Conservation (phyloP, 805 yeast genomes). For the Saccharomycopsis oosterbeekiorum region DNA sequence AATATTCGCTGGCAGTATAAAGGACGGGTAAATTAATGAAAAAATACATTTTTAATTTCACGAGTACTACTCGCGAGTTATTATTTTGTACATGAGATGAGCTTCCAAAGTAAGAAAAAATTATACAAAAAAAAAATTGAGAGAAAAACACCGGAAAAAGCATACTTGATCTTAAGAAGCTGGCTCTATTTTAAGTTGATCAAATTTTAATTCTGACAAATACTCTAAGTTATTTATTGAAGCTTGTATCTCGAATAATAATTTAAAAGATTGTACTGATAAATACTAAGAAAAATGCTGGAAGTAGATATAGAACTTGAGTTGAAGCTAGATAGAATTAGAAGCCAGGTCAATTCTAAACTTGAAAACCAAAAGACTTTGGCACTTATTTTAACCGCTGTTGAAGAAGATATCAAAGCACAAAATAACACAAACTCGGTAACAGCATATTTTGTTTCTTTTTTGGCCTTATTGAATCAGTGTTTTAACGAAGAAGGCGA, state of each 20-base stretch:
- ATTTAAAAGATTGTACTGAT: not conserved
- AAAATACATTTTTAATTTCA: too few relatives aligned
- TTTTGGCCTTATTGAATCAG: constrained; percentile 73
- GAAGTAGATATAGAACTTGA: constrained; percentile 36
- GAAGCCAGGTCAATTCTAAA: constrained; percentile 68
- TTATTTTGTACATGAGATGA: not conserved
- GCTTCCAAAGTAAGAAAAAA: not conserved
- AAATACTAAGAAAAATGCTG: not conserved
- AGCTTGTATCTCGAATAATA: not conserved
- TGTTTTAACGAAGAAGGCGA: constrained; percentile 39
- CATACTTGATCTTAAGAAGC: not conserved
- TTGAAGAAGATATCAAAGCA: constrained; percentile 76
- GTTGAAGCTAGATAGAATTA: constrained; percentile 53
- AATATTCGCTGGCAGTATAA: not conserved
- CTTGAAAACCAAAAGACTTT: constrained; percentile 78
- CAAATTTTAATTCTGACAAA: too few relatives aligned
- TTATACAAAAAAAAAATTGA: not conserved
- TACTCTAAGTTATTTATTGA: too few relatives aligned
- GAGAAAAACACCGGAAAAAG: not conserved
- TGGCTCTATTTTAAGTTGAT: too few relatives aligned
- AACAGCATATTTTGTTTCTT: constrained; percentile 77
- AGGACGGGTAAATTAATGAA: not conserved
- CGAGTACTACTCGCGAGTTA: not conserved
- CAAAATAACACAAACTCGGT: constrained; percentile 54
- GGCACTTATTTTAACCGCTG: constrained; percentile 76